These are phyloP conservation scores for Colletotrichum agaves DNA, from an alignment of 2,329 filamentous ascomycete species.

Conservation along the genomic window DNA sequence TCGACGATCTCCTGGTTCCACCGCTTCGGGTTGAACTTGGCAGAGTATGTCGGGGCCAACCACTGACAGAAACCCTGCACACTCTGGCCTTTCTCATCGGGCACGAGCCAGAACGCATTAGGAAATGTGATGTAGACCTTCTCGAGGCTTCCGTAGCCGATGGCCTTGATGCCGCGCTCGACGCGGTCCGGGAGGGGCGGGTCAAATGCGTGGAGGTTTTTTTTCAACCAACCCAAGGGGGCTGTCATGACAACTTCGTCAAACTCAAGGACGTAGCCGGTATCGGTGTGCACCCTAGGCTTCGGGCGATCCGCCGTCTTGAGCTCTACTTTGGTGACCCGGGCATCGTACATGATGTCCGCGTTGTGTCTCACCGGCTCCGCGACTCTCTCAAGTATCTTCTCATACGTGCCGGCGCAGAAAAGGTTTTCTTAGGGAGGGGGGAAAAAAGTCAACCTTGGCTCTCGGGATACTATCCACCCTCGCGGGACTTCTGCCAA, in stretches of 20 bases:
- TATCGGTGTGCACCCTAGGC: conserved; percentile 57
- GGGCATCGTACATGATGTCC: conserved; percentile 61
- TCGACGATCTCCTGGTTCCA: conserved; percentile 86
- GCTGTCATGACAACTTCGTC: conserved; percentile 76
- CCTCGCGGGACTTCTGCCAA: not conserved
- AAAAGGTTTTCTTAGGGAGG: conserved; percentile 64
- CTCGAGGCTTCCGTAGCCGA: conserved; percentile 77
- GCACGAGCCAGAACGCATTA: conserved; percentile 75
- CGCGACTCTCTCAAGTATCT: conserved; percentile 68
- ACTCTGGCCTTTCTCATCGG: conserved; percentile 52
- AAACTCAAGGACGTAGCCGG: conserved; percentile 61
- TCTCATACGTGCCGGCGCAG: conserved; percentile 68
- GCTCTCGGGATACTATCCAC: not conserved
- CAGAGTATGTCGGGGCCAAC: conserved; percentile 75
- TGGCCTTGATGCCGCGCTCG: conserved; percentile 68
- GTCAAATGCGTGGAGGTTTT: conserved; percentile 66
- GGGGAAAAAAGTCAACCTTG: conserved; percentile 4
- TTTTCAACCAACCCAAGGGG: conserved; percentile 76
- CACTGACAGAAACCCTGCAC: conserved; percentile 80
- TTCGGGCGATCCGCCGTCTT: conserved; percentile 42
- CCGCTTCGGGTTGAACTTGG: conserved; percentile 66
- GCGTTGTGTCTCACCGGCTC: conserved; percentile 66
- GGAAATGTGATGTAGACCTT: conserved; percentile 80
- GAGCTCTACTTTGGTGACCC: conserved; percentile 56
- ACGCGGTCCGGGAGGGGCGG: conserved; percentile 68